phyloP scores from a whole-genome alignment of 148 eudicot species.

The Polygonum maritimum region DNA sequence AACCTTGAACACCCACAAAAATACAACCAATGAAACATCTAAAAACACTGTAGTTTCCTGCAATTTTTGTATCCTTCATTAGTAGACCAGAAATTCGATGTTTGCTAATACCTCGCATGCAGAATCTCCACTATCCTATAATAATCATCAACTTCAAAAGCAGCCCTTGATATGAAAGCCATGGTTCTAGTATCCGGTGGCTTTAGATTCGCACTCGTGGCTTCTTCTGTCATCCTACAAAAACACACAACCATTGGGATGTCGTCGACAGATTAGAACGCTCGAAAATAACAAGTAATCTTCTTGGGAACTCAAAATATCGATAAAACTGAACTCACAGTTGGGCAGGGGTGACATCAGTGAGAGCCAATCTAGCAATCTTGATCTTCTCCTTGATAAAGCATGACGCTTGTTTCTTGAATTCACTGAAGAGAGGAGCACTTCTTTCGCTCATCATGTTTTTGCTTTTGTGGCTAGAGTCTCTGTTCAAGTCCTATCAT shows the following conservation, averaged over 20 bases:
- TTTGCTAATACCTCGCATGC: constrained; percentile 42
- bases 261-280: not conserved
- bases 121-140: constrained; percentile 79
- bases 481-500: constrained; percentile 25
- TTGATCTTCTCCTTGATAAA: constrained; percentile 93
- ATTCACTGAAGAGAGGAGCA: constrained; percentile 42
- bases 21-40: not conserved
- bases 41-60: not conserved
- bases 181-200: constrained; percentile 58
- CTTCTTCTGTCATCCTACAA: constrained; percentile 79
- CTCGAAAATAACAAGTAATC: not conserved
- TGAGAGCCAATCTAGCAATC: constrained; percentile 81
- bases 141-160: constrained; percentile 94
- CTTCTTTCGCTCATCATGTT: constrained; percentile 5
- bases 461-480: constrained; percentile 17
- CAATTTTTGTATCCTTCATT: not conserved
- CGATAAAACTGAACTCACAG: constrained; percentile 33
- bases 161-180: constrained; percentile 67
- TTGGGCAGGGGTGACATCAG: constrained; percentile 88
- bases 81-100: not conserved
- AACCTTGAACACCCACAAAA: constrained; percentile 38
- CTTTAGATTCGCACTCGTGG: constrained; percentile 66
- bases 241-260: not conserved
- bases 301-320: not conserved
- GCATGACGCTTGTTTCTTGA: constrained; percentile 88